Evolutionary conservation across 768 basidiomycete genomes (phyloP).

Genomic region (Boletus rubropictus): DNA sequence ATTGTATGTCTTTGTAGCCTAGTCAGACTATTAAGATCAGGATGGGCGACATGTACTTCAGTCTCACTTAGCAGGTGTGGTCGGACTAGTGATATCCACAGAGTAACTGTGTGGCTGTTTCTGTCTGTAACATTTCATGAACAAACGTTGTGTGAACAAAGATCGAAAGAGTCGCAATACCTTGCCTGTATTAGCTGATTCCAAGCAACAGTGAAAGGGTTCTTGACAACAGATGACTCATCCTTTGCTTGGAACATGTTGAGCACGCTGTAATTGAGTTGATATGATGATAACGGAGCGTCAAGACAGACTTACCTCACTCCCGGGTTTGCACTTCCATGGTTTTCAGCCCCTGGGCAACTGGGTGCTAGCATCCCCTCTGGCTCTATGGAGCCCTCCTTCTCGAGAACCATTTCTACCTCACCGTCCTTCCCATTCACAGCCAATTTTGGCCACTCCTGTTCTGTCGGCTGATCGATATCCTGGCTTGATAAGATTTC

Average conservation of each 20-base stretch:
- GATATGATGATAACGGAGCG: neutral
- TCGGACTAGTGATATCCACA: constrained; percentile 2
- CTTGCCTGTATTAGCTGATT: constrained; percentile 14
- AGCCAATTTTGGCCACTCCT: constrained; percentile 15
- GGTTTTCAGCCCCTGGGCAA: neutral
- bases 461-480: constrained; percentile 26
- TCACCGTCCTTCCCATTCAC: constrained; percentile 12
- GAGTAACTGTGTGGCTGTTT: constrained; percentile 25
- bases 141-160: no score
- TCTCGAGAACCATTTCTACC: constrained; percentile 11
- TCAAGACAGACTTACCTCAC: neutral
- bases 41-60: neutral
- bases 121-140: constrained; percentile 5
- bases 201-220: constrained; percentile 23
- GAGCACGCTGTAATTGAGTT: neutral
- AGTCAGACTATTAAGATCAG: neutral
- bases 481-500: constrained; percentile 30
- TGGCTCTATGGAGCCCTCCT: constrained; percentile 1
- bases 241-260: neutral
- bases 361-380: neutral
- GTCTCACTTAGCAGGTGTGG: constrained; percentile 22
- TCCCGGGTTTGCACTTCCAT: neutral
- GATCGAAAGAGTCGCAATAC: neutral
- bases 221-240: neutral
- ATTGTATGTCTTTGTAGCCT: constrained; percentile 7